A percentile compares a stretch with the other conserved stretches of the same genome.
These are phyloP conservation scores for Solanum chacoense DNA, from an alignment of 305 asterid genomes.

Conservation along the genomic window DNA sequence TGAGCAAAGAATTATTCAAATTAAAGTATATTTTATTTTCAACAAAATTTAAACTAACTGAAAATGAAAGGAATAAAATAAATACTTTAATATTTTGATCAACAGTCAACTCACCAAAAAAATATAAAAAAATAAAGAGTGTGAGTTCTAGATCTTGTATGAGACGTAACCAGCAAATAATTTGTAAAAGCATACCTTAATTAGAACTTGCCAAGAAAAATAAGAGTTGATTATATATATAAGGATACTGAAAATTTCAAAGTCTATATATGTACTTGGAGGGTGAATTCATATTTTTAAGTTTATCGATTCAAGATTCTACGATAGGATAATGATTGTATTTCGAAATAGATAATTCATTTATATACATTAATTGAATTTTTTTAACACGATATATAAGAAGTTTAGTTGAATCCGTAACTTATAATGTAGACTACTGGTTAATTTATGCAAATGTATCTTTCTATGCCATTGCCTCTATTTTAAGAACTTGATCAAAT, in stretches of 20 bases:
- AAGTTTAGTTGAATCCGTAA: not conserved
- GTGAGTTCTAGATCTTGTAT: not conserved
- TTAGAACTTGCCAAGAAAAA: not conserved
- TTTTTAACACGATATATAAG: not conserved
- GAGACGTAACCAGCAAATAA: not conserved
- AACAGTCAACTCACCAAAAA: not conserved
- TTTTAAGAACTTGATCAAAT: too few relatives aligned
- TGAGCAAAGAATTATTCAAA: not conserved
- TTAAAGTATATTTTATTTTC: not conserved
- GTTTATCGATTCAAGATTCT: not conserved
- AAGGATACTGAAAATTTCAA: not conserved
- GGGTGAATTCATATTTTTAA: not conserved
- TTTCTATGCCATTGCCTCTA: too few relatives aligned
- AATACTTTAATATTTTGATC: not conserved
- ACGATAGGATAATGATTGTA: not conserved
- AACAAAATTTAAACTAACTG: not conserved
- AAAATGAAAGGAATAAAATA: not conserved
- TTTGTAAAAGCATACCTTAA: too few relatives aligned
- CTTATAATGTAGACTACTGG: not conserved
- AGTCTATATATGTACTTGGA: not conserved
- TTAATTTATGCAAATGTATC: not conserved
- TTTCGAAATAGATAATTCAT: not conserved
- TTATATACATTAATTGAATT: not conserved
- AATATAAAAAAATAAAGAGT: not conserved
- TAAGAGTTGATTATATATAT: not conserved